phyloP scores from a whole-genome alignment of 441 rosid species.

The Gossypium schwendimanii region DNA sequence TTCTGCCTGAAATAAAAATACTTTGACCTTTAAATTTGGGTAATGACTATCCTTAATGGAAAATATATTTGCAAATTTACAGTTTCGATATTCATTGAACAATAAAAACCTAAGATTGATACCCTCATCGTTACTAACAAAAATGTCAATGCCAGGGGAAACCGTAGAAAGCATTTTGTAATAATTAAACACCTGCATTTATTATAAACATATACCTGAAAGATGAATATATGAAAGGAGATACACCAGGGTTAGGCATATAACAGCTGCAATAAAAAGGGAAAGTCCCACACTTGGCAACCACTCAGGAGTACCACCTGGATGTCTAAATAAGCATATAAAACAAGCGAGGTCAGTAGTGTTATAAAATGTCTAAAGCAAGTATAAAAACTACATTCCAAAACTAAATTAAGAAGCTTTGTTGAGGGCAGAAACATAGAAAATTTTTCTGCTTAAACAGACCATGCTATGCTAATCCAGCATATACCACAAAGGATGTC shows the following conservation, averaged over 20 bases:
- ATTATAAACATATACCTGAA: slow-evolving; percentile 47
- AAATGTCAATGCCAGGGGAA: slow-evolving; percentile 10
- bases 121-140: background rate
- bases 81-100: background rate
- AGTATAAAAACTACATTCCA: background rate
- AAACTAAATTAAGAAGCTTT: background rate
- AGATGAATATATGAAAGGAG: slow-evolving; percentile 82
- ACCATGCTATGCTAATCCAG: background rate
- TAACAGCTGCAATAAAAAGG: slow-evolving; percentile 45
- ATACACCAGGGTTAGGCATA: slow-evolving; percentile 69
- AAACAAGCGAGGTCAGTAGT: slow-evolving; percentile 8
- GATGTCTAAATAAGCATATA: slow-evolving; percentile 50
- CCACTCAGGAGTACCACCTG: slow-evolving; percentile 88
- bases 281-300: slow-evolving; percentile 49
- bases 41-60: background rate
- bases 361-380: background rate
- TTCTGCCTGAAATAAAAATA: background rate
- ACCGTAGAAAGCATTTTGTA: slow-evolving; percentile 11
- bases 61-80: background rate
- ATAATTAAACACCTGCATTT: slow-evolving; percentile 40
- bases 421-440: background rate
- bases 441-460: background rate
- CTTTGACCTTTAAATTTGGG: background rate
- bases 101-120: slow-evolving; percentile 2
- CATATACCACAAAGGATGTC: background rate